Percentiles rank a stretch among this genome's conserved stretches.
These are phyloP conservation scores for Arthroderma sp. DNA, from an alignment of 2,329 filamentous ascomycete species.

Conservation along the genomic window DNA sequence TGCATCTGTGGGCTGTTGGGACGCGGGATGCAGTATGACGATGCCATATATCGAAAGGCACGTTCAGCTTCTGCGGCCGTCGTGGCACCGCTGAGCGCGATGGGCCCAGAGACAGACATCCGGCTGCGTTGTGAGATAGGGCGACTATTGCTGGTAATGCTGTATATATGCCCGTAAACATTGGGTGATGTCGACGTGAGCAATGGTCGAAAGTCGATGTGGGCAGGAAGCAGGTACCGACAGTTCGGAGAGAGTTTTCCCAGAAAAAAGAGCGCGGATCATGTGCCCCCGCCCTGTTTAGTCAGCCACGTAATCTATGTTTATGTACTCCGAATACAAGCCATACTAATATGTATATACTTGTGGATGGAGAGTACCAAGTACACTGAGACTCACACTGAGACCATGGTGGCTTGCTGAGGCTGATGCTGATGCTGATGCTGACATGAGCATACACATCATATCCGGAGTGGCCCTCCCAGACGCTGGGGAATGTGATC, in stretches of 20 bases:
- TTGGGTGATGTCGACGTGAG: slow-evolving; percentile 8
- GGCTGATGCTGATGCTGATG: neutral
- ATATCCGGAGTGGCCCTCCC: neutral
- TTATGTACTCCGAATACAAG: neutral
- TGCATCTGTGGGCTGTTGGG: neutral
- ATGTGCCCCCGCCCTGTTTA: slow-evolving; percentile 1
- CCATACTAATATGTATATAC: neutral
- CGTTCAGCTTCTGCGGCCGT: neutral
- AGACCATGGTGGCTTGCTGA: neutral
- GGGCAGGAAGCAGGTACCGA: slow-evolving; percentile 10
- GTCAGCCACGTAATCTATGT: neutral
- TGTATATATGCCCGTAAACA: too few species aligned
- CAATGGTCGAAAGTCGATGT: neutral
- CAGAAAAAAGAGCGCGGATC: slow-evolving; percentile 6
- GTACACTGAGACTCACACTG: neutral
- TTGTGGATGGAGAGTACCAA: too few species aligned
- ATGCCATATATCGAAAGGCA: neutral
- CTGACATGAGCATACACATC: neutral
- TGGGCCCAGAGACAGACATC: neutral
- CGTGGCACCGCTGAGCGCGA: slow-evolving; percentile 2
- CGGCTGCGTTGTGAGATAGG: neutral
- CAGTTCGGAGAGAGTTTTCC: slow-evolving; percentile 13
- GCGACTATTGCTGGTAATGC: too few species aligned
- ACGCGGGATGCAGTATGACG: neutral
- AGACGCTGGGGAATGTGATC: neutral